These are phyloP conservation scores for Penicillium carneum DNA, from an alignment of 2,329 filamentous ascomycete species.

Conservation along the genomic window DNA sequence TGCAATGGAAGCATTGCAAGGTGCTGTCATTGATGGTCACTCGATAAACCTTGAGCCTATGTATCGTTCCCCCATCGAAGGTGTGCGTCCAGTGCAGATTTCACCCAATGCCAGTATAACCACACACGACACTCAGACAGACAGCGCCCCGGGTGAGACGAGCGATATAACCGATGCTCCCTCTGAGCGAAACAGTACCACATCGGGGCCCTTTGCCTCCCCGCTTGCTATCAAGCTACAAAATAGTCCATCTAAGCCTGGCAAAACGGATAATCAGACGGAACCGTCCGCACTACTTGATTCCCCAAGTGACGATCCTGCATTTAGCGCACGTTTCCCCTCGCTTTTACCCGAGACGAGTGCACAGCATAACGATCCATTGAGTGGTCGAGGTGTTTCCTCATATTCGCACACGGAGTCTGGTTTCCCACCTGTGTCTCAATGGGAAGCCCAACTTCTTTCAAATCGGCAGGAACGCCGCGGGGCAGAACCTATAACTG, in stretches of 20 bases:
- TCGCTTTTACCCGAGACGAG: constrained; percentile 40
- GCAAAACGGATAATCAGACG: constrained; percentile 2
- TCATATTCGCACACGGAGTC: constrained; percentile 33
- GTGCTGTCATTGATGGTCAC: constrained; percentile 49
- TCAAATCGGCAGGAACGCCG: constrained; percentile 31
- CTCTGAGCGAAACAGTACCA: neutral
- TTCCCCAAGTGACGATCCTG: constrained; percentile 40
- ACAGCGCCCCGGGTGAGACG: neutral
- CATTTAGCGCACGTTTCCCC: constrained; percentile 46
- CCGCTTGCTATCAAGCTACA: neutral
- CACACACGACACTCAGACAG: neutral
- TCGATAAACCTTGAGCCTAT: constrained; percentile 52
- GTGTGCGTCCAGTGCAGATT: constrained; percentile 17
- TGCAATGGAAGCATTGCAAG: constrained; percentile 48
- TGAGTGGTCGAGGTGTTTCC: constrained; percentile 24
- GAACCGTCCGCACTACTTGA: constrained; percentile 40
- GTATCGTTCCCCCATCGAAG: constrained; percentile 38
- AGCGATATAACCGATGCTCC: neutral
- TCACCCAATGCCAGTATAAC: neutral
- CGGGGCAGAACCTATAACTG: constrained; percentile 8
- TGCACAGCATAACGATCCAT: constrained; percentile 2
- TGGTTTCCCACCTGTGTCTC: constrained; percentile 49
- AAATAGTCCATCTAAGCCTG: neutral
- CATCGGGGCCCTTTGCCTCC: neutral
- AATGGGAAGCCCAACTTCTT: constrained; percentile 47